Conservation (phyloP, 768 basidiomycete genomes). For the Trichaptum fuscoviolaceum region DNA sequence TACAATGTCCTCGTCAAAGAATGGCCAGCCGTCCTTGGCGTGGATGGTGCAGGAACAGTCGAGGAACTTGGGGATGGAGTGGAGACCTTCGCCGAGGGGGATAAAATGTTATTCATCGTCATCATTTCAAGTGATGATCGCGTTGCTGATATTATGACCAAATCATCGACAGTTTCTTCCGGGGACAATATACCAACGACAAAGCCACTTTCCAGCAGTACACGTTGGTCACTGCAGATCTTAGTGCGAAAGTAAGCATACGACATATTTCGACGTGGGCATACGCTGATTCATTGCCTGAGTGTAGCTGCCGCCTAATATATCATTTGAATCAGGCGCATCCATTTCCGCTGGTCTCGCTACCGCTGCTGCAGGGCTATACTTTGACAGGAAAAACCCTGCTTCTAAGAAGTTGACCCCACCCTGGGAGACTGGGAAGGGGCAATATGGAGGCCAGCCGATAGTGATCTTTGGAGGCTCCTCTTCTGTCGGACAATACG, state of each 20-base stretch:
- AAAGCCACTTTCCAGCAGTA: slow-evolving; percentile 21
- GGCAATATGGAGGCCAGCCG: slow-evolving; percentile 14
- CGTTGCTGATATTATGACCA: neutral
- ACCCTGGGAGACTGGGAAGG: slow-evolving; percentile 12
- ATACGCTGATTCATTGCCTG: neutral
- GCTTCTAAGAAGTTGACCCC: slow-evolving; percentile 12
- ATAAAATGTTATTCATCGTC: slow-evolving; percentile 29
- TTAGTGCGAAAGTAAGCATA: slow-evolving; percentile 14
- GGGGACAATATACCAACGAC: slow-evolving; percentile 12
- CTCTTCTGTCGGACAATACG: slow-evolving; percentile 21
- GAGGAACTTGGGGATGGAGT: slow-evolving; percentile 34
- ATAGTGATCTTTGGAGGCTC: slow-evolving; percentile 19
- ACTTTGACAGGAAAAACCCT: slow-evolving; percentile 11
- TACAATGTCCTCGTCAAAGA: slow-evolving; percentile 25
- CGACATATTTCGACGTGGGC: neutral
- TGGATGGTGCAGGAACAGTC: slow-evolving; percentile 34
- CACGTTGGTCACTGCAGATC: slow-evolving; percentile 17
- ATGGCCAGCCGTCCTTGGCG: slow-evolving; percentile 32
- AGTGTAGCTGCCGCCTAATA: slow-evolving; percentile 17
- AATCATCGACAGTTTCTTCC: slow-evolving; percentile 10
- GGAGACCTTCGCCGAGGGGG: slow-evolving; percentile 29
- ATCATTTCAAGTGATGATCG: neutral
- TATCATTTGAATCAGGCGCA: slow-evolving; percentile 20
- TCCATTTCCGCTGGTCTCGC: slow-evolving; percentile 22
- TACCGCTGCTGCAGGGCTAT: slow-evolving; percentile 23